A percentile compares a stretch with the other conserved stretches of the same genome.
Conservation (phyloP, 768 basidiomycete genomes). For the Russula dissimulans region DNA sequence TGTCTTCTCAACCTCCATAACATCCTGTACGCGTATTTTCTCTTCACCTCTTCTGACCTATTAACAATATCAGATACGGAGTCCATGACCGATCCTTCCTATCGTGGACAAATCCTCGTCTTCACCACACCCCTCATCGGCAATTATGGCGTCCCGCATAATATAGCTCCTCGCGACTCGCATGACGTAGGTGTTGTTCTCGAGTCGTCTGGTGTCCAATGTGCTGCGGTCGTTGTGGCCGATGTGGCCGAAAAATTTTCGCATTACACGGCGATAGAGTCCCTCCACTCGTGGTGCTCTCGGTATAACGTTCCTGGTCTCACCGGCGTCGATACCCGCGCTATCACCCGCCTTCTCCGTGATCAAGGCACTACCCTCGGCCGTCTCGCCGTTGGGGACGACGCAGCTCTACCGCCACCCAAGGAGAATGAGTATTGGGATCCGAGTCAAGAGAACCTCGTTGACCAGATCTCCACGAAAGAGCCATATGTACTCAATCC, state of each 20-base stretch:
- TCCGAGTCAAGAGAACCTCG: slow-evolving; percentile 84
- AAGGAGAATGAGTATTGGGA: slow-evolving; percentile 78
- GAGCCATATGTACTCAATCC: slow-evolving; percentile 80
- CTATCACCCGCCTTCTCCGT: slow-evolving; percentile 86
- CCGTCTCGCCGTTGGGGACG: slow-evolving; percentile 74
- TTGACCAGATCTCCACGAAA: slow-evolving; percentile 87
- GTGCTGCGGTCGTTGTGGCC: slow-evolving; percentile 85
- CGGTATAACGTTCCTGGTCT: slow-evolving; percentile 86
- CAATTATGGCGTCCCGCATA: slow-evolving; percentile 92
- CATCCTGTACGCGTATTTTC: slow-evolving; percentile 51
- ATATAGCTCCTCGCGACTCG: slow-evolving; percentile 60
- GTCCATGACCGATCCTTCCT: slow-evolving; percentile 99
- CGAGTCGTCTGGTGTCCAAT: slow-evolving; percentile 85
- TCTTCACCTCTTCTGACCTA: slow-evolving; percentile 1
- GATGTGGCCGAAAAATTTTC: slow-evolving; percentile 94
- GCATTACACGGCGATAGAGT: slow-evolving; percentile 90
- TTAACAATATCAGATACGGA: slow-evolving; percentile 69
- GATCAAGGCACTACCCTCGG: slow-evolving; percentile 97
- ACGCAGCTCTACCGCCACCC: slow-evolving; percentile 53
- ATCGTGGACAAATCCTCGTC: slow-evolving; percentile 95
- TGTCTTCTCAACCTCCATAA: slow-evolving; percentile 98
- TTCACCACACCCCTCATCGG: slow-evolving; percentile 98
- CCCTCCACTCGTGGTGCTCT: slow-evolving; percentile 86
- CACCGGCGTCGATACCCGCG: slow-evolving; percentile 95
- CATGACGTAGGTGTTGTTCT: slow-evolving; percentile 80